A percentile compares a stretch with the other conserved stretches of the same genome.
These are phyloP conservation scores for Aureobasidium sp. DNA, from an alignment of 2,329 filamentous ascomycete species.

Conservation along the genomic window DNA sequence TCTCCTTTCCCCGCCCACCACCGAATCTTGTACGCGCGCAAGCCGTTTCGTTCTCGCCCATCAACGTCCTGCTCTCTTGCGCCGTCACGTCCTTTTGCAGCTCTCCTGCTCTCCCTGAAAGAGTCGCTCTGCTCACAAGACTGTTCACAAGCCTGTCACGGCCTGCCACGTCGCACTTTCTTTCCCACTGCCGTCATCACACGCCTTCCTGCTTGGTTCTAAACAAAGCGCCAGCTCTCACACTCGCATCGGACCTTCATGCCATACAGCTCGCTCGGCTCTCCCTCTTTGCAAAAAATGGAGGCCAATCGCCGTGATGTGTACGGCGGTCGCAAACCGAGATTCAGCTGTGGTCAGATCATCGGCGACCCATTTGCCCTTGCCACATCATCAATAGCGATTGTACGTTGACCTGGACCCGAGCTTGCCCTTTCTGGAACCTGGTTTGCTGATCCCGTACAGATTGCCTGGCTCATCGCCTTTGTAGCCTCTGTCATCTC, in stretches of 20 bases:
- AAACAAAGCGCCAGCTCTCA: neutral
- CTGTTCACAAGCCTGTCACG: neutral
- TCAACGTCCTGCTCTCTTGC: slow-evolving; percentile 9
- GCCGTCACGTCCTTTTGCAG: neutral
- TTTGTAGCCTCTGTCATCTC: slow-evolving; percentile 81
- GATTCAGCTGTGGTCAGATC: slow-evolving; percentile 77
- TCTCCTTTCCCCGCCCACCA: slow-evolving; percentile 17
- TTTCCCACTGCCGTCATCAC: neutral
- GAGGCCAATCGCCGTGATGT: slow-evolving; percentile 46
- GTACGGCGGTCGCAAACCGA: slow-evolving; percentile 40
- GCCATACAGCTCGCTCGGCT: slow-evolving; percentile 61
- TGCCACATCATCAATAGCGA: slow-evolving; percentile 83
- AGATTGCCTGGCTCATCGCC: slow-evolving; percentile 94
- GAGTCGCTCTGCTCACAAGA: neutral
- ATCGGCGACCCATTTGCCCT: slow-evolving; percentile 94
- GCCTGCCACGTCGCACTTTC: slow-evolving; percentile 4
- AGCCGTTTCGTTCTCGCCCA: slow-evolving; percentile 11
- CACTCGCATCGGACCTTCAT: slow-evolving; percentile 1
- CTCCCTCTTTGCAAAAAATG: slow-evolving; percentile 75
- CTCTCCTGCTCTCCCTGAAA: neutral
- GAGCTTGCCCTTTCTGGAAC: neutral
- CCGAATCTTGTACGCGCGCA: slow-evolving; percentile 10
- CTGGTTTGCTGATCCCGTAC: neutral
- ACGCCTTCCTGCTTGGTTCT: neutral
- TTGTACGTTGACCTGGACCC: slow-evolving; percentile 53